Evolutionary conservation across 2,329 filamentous ascomycete genomes (phyloP).

Genomic region (Neofusicoccum kwambonambiense): DNA sequence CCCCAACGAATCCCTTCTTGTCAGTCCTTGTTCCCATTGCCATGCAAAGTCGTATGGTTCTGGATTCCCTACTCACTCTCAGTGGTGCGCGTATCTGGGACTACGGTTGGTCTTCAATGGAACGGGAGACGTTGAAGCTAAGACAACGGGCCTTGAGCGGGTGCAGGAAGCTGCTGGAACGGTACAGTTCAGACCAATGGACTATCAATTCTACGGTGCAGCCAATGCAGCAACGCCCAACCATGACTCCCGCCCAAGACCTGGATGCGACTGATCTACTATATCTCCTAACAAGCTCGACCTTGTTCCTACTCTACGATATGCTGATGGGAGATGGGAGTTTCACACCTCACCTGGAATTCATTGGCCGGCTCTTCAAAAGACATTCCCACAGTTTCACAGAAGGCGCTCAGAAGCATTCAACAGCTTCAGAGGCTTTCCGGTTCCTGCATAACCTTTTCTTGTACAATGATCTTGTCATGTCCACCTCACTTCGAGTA

Average conservation of each 20-base stretch:
- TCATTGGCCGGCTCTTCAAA: not conserved
- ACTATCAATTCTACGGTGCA: not conserved
- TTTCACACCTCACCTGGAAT: not conserved
- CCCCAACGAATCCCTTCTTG: not conserved
- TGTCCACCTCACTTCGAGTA: not conserved
- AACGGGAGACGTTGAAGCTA: not conserved
- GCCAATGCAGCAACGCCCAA: not conserved
- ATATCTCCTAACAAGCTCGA: not conserved
- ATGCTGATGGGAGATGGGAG: not conserved
- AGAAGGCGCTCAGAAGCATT: not conserved
- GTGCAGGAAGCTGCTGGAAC: not conserved
- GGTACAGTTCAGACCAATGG: not conserved
- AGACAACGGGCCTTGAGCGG: not conserved
- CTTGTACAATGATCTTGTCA: not conserved
- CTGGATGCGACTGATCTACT: not conserved
- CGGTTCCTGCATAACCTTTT: not conserved
- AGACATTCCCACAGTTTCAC: not conserved
- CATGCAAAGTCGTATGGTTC: conserved; percentile 1
- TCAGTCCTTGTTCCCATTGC: not conserved
- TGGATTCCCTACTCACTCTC: not conserved
- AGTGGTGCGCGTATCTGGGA: not conserved
- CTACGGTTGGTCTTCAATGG: not conserved
- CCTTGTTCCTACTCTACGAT: not conserved
- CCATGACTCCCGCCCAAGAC: not conserved
- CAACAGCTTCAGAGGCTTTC: not conserved